Evolutionary conservation across 139 green algal species (phyloP).

Genomic region (Closterium sp.): DNA sequence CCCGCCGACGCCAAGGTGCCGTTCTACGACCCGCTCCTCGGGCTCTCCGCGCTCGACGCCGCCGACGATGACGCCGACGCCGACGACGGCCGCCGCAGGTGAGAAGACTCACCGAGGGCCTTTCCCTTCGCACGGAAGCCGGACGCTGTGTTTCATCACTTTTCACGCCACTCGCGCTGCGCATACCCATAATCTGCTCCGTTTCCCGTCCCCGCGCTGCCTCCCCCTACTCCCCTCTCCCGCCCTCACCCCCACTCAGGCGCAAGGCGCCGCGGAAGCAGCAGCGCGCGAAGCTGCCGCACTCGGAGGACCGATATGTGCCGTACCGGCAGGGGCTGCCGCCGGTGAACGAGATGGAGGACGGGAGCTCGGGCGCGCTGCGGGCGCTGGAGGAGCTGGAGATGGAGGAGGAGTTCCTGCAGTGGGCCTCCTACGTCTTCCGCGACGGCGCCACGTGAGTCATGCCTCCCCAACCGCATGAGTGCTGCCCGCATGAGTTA

Average conservation of each 20-base stretch:
- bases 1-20: slow-evolving; percentile 5
- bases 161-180: not conserved
- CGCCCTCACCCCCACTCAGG: not conserved
- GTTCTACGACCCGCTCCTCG: slow-evolving; percentile 24
- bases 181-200: not conserved
- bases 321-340: not conserved
- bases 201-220: not conserved
- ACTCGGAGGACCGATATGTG: slow-evolving; percentile 1
- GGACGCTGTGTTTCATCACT: not conserved
- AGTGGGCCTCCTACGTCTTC: slow-evolving; percentile 22
- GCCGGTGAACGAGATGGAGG: not conserved
- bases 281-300: not conserved
- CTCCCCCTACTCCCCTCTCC: not conserved
- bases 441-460: slow-evolving; percentile 1
- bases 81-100: not conserved
- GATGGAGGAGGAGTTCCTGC: slow-evolving; percentile 11
- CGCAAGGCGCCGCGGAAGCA: not conserved
- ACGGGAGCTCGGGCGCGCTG: not conserved
- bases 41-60: not conserved
- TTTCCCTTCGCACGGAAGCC: not conserved
- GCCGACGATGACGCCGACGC: not conserved
- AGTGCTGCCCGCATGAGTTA: not conserved
- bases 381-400: slow-evolving; percentile 2
- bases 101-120: not conserved
- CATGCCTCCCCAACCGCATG: not conserved